Base-by-base conservation (phyloP, 805 yeast genomes). In the Saccharomycopsis malanga region DNA sequence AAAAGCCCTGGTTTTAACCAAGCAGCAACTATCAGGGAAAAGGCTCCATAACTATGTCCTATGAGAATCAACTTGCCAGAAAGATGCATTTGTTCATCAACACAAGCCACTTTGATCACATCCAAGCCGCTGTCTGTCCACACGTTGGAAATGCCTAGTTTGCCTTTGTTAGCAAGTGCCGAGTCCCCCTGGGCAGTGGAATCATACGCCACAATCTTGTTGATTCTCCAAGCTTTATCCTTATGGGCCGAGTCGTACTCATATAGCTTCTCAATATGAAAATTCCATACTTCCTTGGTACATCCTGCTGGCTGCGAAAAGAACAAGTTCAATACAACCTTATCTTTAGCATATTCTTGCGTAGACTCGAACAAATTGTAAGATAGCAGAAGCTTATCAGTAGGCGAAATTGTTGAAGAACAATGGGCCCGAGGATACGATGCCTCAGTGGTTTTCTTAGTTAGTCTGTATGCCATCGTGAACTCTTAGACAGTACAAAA, bases 21-120 rank as follows among this genome's bases (percentile, higher is more conserved):
- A 0, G 73, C 71, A 2, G 81, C 76, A 50, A 70, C 62, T 3
- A 80, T 48, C 0, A 73, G 70, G 42, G 65, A 71, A 53, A 67
- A 70, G 0, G 87, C 94, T 9, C 93, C 93, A 76, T 79, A 73
- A 0, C 89, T 82, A 59, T 85, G 94, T 6, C 93, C 93, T 17
- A 83, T 58, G 2, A 69, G 57, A 4, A 84, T 69, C 49, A 70
- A 58, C 20, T 15, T 12, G 38, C 37, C 34, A 12, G 18, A 57
- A 10, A 59, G 50, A 24, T 56, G 46, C 25, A 59, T 50, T 14
- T 58, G 54, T 21, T 76, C 81, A n/a, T 32, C 17, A 35, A 61
- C 54, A 40, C 60, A 57, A 18, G 74, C 65, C 9, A 80, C 66
- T 42, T 59, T 54, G 43, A 72, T 64, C 24, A 73, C 61, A 58